phyloP scores from a whole-genome alignment of 2,329 filamentous ascomycete genomes.

The Xylogone sp. region DNA sequence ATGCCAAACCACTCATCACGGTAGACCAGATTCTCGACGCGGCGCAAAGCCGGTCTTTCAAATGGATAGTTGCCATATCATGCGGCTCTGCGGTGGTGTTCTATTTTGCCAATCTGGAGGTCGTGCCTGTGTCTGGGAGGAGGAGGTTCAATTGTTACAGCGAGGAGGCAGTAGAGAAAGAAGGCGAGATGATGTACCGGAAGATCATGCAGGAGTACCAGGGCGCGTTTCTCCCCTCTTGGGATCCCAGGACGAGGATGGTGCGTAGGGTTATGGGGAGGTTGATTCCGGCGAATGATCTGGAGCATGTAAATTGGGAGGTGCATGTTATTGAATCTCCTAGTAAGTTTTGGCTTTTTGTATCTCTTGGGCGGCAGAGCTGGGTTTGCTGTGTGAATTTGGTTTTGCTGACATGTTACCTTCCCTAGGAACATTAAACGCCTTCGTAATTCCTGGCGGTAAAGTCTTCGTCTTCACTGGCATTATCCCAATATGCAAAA shows the following conservation, averaged over 20 bases:
- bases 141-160: slow-evolving; percentile 69
- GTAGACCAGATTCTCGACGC: slow-evolving; percentile 28
- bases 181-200: slow-evolving; percentile 51
- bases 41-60: slow-evolving; percentile 30
- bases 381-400: slow-evolving; percentile 2
- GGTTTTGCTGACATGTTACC: background rate
- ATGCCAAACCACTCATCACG: slow-evolving; percentile 35
- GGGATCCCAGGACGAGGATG: slow-evolving; percentile 50
- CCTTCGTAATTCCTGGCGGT: slow-evolving; percentile 73
- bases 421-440: slow-evolving; percentile 48
- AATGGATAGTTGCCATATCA: slow-evolving; percentile 36
- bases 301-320: slow-evolving; percentile 61
- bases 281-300: slow-evolving; percentile 63
- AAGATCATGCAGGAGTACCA: slow-evolving; percentile 52
- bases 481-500: slow-evolving; percentile 62
- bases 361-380: background rate
- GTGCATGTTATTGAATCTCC: slow-evolving; percentile 70
- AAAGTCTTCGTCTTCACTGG: slow-evolving; percentile 79
- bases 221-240: slow-evolving; percentile 50
- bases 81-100: slow-evolving; percentile 42
- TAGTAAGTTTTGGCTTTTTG: too few relatives aligned
- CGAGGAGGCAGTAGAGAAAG: slow-evolving; percentile 48
- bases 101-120: slow-evolving; percentile 67
- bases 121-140: slow-evolving; percentile 68
- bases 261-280: slow-evolving; percentile 63